Base-by-base conservation (phyloP, 495 filamentous ascomycete species). In the Aspergillus heteromorphus region DNA sequence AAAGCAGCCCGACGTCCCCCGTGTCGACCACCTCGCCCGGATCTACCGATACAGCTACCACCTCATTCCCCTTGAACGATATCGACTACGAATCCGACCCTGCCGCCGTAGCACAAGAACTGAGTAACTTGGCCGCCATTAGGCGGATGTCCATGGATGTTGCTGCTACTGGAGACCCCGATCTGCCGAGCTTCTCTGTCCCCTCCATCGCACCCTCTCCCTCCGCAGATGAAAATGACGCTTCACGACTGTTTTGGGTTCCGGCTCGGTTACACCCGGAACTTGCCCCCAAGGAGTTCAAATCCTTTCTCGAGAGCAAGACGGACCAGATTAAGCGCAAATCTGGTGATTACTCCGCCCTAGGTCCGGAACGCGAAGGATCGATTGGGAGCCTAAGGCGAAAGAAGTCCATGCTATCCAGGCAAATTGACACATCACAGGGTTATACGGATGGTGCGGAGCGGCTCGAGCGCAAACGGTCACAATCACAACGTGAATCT, bases 71-170 rank as follows among this genome's bases (percentile, higher is more conserved):
- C 50, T 78, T 97, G 29, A 90, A 90, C 59, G 87, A 96, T 64
- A 91, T 97, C 57, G 91, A 96, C 74, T 91, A 91, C 66, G 87
- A 91, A 69, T 90, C 88, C 13, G 84, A 92, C 61, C 87, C 95
- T 11, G 89, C 87, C 45, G 92, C 92, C 54, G 90, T 99, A 16
- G 91, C 89, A 27, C 91, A 97, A 66, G 93, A 99, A 73, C 73
- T 97, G 42, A 95, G 86, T 70, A 99, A 97, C 65, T 72, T 99
- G 48, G 92, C 96, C 63, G 93, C 95, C 11, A 82, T 99, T 54
- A 85, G 93, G 56, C 86, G 93, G 53, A 92, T 99, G 89, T 97
- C 93, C 14, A 97, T 99, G 95, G 92, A 97, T 70, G 93, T 95
- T 13, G 87, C 88, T 50, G 88, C 86, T 38, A 83, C 87, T n/a